Evolutionary conservation across 768 basidiomycete species (phyloP).

Genomic region (Hydnum rufescens): DNA sequence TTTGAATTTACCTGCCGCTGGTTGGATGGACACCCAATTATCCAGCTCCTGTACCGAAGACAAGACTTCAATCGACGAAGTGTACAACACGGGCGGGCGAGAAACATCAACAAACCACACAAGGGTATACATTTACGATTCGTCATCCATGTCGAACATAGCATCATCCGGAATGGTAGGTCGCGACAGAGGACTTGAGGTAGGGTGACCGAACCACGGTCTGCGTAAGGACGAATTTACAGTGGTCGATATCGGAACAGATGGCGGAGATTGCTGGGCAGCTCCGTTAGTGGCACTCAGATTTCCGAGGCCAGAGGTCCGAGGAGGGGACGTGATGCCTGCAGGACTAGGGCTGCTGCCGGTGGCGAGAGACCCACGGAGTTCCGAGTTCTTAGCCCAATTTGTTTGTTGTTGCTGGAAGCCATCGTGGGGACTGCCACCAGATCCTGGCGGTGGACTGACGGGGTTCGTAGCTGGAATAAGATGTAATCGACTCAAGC

Average conservation of each 20-base stretch:
- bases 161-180: not conserved
- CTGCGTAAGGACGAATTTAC: too few species aligned
- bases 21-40: too few species aligned
- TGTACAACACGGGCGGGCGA: too few species aligned
- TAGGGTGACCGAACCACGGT: not conserved
- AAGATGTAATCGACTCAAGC: slow-evolving; percentile 66
- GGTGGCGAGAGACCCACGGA: not conserved
- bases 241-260: too few species aligned
- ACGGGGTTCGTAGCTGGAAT: slow-evolving; percentile 7
- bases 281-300: too few species aligned
- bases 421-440: not conserved
- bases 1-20: too few species aligned
- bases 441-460: slow-evolving; percentile 4
- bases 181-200: not conserved
- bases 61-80: too few species aligned
- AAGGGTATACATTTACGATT: too few species aligned
- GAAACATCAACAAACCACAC: too few species aligned
- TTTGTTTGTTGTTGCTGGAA: not conserved
- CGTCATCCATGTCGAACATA: slow-evolving; percentile 1
- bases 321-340: not conserved
- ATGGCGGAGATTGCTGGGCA: too few species aligned
- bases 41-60: too few species aligned
- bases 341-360: not conserved
- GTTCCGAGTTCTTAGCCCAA: not conserved
- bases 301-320: not conserved